phyloP scores from a whole-genome alignment of 352 stramenopile species.

The Globisporangium okanoganense region DNA sequence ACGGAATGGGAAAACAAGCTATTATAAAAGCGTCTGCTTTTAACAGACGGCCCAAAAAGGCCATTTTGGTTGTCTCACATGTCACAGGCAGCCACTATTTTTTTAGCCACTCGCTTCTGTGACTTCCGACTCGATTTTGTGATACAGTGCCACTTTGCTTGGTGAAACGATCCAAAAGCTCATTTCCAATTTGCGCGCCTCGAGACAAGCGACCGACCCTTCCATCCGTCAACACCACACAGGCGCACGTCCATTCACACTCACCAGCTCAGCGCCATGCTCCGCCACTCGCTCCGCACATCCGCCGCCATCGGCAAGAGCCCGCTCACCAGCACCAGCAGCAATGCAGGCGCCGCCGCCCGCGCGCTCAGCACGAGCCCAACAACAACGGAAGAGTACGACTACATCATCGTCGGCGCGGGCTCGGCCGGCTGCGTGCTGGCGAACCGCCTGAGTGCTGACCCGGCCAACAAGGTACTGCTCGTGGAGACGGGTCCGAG shows the following conservation, averaged over 20 bases:
- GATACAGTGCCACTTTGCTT: too few relatives aligned
- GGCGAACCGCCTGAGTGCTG: constrained; percentile 84
- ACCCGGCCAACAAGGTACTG: constrained; percentile 81
- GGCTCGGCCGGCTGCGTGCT: constrained; percentile 90
- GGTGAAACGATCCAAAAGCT: background rate
- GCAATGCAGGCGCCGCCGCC: background rate
- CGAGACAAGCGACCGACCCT: background rate
- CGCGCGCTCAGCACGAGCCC: constrained; percentile 23
- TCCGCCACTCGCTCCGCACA: constrained; percentile 20
- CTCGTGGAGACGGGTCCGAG: constrained; percentile 88
- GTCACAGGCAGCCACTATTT: too few relatives aligned
- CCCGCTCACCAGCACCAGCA: background rate
- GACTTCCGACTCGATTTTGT: too few relatives aligned
- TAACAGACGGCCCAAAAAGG: too few relatives aligned
- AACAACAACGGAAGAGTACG: constrained; percentile 39
- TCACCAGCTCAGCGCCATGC: constrained; percentile 9
- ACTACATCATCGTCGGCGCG: constrained; percentile 93
- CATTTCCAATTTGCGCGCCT: constrained; percentile 11
- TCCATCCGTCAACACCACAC: background rate
- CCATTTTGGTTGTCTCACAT: background rate
- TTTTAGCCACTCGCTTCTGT: too few relatives aligned
- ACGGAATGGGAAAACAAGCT: too few relatives aligned
- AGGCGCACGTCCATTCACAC: background rate
- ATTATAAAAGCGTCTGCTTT: too few relatives aligned
- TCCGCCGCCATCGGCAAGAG: background rate